Conservation (phyloP, 495 filamentous ascomycete species). For the Acidomyces sp. region DNA sequence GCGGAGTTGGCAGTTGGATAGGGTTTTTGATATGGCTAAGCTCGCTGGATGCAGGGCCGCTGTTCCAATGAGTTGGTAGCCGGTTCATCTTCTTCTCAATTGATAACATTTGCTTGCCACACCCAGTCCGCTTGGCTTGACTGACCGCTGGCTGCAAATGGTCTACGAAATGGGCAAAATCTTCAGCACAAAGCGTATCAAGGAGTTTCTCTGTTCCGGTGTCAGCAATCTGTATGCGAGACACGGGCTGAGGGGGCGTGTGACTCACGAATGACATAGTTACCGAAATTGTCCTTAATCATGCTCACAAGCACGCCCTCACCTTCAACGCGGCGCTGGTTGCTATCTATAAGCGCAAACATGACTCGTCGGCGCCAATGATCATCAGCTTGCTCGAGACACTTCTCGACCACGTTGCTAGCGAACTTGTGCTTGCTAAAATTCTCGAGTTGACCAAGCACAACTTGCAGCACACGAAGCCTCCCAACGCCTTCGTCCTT, state of each 20-base stretch:
- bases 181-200: conserved; percentile 49
- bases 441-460: conserved; percentile 56
- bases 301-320: conserved; percentile 56
- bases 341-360: conserved; percentile 43
- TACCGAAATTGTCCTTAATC: conserved; percentile 87
- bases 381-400: conserved; percentile 58
- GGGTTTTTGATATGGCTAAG: conserved; percentile 7
- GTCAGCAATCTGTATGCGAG: conserved; percentile 27
- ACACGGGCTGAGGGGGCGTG: not conserved
- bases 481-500: conserved; percentile 68
- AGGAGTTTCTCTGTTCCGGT: conserved; percentile 59
- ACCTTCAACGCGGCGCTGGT: conserved; percentile 39
- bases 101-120: conserved; percentile 59
- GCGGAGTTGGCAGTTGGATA: conserved; percentile 31
- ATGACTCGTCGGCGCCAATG: conserved; percentile 63
- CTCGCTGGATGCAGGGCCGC: conserved; percentile 7
- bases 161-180: conserved; percentile 54
- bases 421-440: conserved; percentile 93
- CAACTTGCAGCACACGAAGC: conserved; percentile 54
- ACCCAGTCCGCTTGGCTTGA: conserved; percentile 57
- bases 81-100: conserved; percentile 33
- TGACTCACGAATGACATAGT: conserved; percentile 90
- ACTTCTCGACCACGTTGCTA: conserved; percentile 95
- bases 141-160: conserved; percentile 61
- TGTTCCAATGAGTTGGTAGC: not conserved